phyloP scores from a whole-genome alignment of 2,329 filamentous ascomycete genomes.

The Fusarium tricinctum region DNA sequence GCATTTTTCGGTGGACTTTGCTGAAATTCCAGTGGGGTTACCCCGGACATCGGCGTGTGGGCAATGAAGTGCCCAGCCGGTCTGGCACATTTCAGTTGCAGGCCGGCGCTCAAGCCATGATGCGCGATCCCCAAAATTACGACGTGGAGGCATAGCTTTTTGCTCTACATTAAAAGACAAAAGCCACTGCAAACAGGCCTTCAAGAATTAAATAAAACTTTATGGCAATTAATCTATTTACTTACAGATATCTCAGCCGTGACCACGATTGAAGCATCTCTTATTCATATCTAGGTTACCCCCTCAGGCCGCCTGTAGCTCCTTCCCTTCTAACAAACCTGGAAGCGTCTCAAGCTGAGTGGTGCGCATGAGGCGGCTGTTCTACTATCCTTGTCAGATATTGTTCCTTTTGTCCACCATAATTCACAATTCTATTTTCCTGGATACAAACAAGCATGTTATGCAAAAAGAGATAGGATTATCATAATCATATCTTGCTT shows the following conservation, averaged over 20 bases:
- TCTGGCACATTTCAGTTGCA: conserved; percentile 12
- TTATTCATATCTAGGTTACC: neutral
- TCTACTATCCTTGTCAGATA: conserved; percentile 21
- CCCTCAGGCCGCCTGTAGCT: neutral
- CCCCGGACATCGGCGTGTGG: conserved; percentile 50
- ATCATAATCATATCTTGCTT: neutral
- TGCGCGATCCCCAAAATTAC: neutral
- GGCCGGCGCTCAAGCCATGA: conserved; percentile 21
- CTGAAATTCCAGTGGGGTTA: conserved; percentile 44
- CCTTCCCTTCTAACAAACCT: neutral
- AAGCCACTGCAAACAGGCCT: too few relatives aligned
- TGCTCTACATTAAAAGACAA: too few relatives aligned
- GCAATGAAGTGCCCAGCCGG: conserved; percentile 10
- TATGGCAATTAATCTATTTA: neutral
- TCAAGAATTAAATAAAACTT: neutral
- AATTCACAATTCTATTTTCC: conserved; percentile 9
- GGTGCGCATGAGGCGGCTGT: conserved; percentile 47
- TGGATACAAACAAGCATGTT: conserved; percentile 6
- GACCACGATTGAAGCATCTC: neutral
- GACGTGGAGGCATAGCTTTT: neutral
- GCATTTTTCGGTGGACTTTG: conserved; percentile 32
- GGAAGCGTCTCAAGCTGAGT: conserved; percentile 39
- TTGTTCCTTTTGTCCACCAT: conserved; percentile 46
- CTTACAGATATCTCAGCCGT: neutral
- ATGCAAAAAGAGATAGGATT: conserved; percentile 5